A percentile compares a stretch with the other conserved stretches of the same genome.
Conservation (phyloP, 768 basidiomycete genomes). For the Tylopilus rubrobrunneus region DNA sequence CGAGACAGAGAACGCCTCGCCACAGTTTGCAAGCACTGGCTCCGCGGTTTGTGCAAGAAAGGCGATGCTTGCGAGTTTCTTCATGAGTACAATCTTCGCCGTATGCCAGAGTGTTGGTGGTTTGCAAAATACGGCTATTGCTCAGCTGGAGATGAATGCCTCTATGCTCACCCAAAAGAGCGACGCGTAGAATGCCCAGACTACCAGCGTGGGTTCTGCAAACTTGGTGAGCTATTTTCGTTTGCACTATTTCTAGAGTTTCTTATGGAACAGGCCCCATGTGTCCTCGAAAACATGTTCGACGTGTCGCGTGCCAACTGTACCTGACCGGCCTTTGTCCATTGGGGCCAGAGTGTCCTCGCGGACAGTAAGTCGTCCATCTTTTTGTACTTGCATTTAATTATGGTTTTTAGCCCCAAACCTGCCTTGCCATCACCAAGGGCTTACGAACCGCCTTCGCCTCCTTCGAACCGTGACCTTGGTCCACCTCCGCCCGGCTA, state of each 20-base stretch:
- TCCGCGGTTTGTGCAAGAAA: slow-evolving; percentile 97
- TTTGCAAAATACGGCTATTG: slow-evolving; percentile 98
- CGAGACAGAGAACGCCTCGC: slow-evolving; percentile 78
- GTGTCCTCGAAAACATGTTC: slow-evolving; percentile 90
- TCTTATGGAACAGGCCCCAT: slow-evolving; percentile 56
- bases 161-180: slow-evolving; percentile 94
- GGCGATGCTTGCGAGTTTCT: slow-evolving; percentile 97
- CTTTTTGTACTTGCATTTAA: slow-evolving; percentile 4
- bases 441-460: slow-evolving; percentile 74
- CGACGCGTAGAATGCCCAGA: slow-evolving; percentile 91
- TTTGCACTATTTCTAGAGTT: slow-evolving; percentile 1
- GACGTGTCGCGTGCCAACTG: slow-evolving; percentile 84
- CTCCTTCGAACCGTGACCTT: slow-evolving; percentile 71
- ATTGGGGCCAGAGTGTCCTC: slow-evolving; percentile 79
- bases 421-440: slow-evolving; percentile 63
- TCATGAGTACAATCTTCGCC: slow-evolving; percentile 96
- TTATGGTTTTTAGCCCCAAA: slow-evolving; percentile 58
- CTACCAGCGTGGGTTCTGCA: slow-evolving; percentile 94
- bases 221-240: slow-evolving; percentile 59
- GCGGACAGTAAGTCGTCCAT: slow-evolving; percentile 71
- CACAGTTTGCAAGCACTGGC: slow-evolving; percentile 99
- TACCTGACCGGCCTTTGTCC: slow-evolving; percentile 95
- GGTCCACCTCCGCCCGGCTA: slow-evolving; percentile 93
- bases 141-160: slow-evolving; percentile 93
- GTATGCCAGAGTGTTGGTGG: slow-evolving; percentile 99